These are phyloP conservation scores for Agaricus bisporus DNA, from an alignment of 768 basidiomycete species.

Conservation along the genomic window DNA sequence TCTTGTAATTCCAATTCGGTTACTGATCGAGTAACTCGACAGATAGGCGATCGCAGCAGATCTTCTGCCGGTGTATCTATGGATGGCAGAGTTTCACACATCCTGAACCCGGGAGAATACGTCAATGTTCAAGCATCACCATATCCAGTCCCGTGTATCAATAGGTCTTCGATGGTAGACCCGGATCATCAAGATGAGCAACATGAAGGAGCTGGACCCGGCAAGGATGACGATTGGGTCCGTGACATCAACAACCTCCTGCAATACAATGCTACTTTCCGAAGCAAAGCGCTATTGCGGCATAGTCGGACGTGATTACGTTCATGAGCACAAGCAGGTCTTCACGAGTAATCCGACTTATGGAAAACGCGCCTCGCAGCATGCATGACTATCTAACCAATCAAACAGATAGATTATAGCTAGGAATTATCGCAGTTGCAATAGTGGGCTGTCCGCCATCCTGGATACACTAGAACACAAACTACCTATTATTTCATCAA, in stretches of 20 bases:
- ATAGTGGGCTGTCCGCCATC: no score
- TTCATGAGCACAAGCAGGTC: not conserved
- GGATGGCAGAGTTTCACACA: constrained; percentile 84
- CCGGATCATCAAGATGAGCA: constrained; percentile 34
- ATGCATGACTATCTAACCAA: not conserved
- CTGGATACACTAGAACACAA: no score
- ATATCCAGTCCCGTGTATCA: constrained; percentile 91
- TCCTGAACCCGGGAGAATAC: constrained; percentile 79
- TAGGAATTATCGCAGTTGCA: no score
- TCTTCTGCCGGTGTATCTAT: constrained; percentile 88
- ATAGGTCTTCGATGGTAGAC: constrained; percentile 71
- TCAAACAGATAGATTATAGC: no score
- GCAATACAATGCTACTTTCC: constrained; percentile 92
- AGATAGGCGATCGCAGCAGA: constrained; percentile 84
- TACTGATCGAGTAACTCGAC: constrained; percentile 1
- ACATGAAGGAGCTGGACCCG: constrained; percentile 65
- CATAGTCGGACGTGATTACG: constrained; percentile 59
- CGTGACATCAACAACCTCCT: constrained; percentile 91
- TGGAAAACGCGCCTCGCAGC: not conserved
- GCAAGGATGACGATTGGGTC: constrained; percentile 94
- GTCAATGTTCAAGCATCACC: constrained; percentile 81
- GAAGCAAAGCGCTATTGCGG: constrained; percentile 79
- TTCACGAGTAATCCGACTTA: not conserved
- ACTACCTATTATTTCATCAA: no score
- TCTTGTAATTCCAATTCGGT: not conserved